These are phyloP conservation scores for Zanthoxylum bungeanum DNA, from an alignment of 345 rosid species.

Conservation along the genomic window DNA sequence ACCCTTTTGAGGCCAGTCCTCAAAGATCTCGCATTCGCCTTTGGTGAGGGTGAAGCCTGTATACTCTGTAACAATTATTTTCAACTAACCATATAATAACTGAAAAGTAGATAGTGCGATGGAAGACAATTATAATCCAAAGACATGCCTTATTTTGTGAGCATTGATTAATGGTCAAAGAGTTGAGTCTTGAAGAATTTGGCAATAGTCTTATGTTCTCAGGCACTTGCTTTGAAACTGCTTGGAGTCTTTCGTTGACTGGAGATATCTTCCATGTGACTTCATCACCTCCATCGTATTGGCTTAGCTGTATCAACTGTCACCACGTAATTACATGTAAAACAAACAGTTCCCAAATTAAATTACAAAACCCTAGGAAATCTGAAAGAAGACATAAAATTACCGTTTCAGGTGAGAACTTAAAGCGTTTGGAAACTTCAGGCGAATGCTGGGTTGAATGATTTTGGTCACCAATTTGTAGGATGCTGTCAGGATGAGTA, in stretches of 20 bases:
- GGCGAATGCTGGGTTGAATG: conserved; percentile 45
- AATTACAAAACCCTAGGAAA: not conserved
- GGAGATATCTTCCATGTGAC: conserved; percentile 97
- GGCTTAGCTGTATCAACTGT: conserved; percentile 90
- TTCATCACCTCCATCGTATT: conserved; percentile 81
- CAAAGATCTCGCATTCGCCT: conserved; percentile 34
- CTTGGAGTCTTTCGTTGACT: conserved; percentile 69
- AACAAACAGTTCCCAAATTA: not conserved
- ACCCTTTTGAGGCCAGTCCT: conserved; percentile 42
- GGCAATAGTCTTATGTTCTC: conserved; percentile 47
- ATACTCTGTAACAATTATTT: conserved; percentile 25
- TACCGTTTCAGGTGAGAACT: conserved; percentile 94
- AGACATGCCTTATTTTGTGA: conserved; percentile 48
- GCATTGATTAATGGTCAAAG: conserved; percentile 51
- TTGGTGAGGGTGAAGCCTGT: conserved; percentile 30
- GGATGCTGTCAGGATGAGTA: conserved; percentile 8
- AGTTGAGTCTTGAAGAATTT: conserved; percentile 44
- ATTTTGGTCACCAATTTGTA: conserved; percentile 12
- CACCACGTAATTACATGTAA: not conserved
- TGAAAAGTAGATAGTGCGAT: not conserved
- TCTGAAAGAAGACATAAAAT: not conserved
- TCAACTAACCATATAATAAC: not conserved
- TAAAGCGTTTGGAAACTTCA: conserved; percentile 58
- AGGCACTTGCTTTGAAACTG: conserved; percentile 60
- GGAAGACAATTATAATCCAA: not conserved